phyloP scores from a whole-genome alignment of 495 filamentous ascomycete genomes.

The Penicillium soppii region DNA sequence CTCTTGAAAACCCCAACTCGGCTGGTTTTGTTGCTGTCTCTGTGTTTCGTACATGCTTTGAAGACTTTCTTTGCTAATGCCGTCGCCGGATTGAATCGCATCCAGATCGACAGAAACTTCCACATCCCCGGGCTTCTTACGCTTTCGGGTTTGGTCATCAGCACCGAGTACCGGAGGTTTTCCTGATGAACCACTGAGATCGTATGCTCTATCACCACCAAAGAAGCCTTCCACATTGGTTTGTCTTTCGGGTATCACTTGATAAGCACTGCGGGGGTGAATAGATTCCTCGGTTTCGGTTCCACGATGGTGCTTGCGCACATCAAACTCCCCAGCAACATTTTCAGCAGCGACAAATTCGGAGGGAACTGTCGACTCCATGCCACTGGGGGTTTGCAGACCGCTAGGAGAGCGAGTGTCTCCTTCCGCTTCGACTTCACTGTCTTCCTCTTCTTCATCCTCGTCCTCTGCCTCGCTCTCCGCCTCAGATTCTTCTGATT shows the following conservation, averaged over 20 bases:
- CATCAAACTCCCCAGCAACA: conserved; percentile 83
- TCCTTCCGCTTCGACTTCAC: conserved; percentile 51
- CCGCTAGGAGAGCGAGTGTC: conserved; percentile 71
- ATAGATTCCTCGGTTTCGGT: conserved; percentile 83
- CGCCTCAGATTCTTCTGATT: conserved; percentile 76
- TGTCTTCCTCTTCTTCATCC: conserved; percentile 73
- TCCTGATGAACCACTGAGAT: conserved; percentile 58
- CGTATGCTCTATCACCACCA: conserved; percentile 88
- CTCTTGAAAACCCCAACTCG: conserved; percentile 81
- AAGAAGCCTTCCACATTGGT: conserved; percentile 89
- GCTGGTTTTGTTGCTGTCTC: conserved; percentile 66
- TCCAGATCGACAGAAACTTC: conserved; percentile 90
- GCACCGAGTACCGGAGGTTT: conserved; percentile 72
- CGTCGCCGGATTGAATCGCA: conserved; percentile 65
- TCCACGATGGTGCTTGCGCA: conserved; percentile 82
- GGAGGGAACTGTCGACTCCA: conserved; percentile 75
- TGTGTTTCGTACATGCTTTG: conserved; percentile 75
- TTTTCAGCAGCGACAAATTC: conserved; percentile 71
- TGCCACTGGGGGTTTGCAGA: conserved; percentile 76
- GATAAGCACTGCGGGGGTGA: conserved; percentile 75
- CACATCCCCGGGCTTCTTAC: conserved; percentile 93
- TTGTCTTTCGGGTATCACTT: conserved; percentile 85
- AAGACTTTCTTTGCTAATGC: conserved; percentile 65
- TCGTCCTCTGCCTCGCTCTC: conserved; percentile 68
- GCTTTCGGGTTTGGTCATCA: conserved; percentile 76